A percentile compares a stretch with the other conserved stretches of the same genome.
phyloP scores from a whole-genome alignment of 2,329 filamentous ascomycete genomes.

The Hymenoscyphus fraxineus region DNA sequence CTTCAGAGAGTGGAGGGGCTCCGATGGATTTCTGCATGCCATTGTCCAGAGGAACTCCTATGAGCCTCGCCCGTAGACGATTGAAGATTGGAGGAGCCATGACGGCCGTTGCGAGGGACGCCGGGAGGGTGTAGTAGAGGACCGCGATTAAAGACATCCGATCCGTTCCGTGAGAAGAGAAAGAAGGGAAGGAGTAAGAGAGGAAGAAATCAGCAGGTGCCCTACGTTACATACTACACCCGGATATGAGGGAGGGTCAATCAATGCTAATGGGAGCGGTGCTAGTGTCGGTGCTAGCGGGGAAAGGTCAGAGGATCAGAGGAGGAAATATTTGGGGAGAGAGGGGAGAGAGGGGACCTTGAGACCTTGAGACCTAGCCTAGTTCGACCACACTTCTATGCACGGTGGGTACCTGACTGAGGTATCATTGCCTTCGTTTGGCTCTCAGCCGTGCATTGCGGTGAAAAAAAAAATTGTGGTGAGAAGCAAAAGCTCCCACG shows the following conservation, averaged over 20 bases:
- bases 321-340: background rate
- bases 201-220: background rate
- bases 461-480: background rate
- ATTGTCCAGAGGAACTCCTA: conserved; percentile 5
- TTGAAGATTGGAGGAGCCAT: conserved; percentile 21
- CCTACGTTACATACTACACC: conserved; percentile 9
- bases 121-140: conserved; percentile 16
- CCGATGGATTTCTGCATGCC: conserved; percentile 7
- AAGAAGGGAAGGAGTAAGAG: conserved; percentile 6
- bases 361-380: background rate
- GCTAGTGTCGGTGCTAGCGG: background rate
- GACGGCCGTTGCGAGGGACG: conserved; percentile 9
- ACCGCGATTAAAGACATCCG: conserved; percentile 18
- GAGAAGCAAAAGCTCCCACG: background rate
- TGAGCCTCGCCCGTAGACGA: conserved; percentile 17
- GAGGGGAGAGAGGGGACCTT: background rate
- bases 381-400: background rate
- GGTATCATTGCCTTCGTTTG: background rate
- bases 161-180: background rate
- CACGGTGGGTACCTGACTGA: background rate
- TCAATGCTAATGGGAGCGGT: background rate
- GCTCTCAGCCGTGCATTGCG: background rate
- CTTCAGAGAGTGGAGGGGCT: conserved; percentile 11
- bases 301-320: background rate
- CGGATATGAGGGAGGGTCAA: background rate